Conservation (phyloP, 2,329 filamentous ascomycete species). For the Monosporascus ibericus region DNA sequence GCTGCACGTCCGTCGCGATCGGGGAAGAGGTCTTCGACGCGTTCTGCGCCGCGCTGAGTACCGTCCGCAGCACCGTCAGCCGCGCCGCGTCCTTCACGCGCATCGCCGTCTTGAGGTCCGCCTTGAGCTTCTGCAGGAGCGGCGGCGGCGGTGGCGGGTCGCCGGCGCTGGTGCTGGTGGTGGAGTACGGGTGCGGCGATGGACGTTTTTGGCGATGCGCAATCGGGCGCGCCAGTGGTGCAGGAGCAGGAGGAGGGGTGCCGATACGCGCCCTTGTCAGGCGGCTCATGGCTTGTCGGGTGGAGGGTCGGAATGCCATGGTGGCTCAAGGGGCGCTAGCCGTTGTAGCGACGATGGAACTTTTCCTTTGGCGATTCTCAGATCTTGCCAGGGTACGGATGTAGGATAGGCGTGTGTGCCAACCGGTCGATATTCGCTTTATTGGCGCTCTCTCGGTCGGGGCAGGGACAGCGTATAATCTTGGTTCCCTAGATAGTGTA, state of each 20-base stretch:
- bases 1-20: slow-evolving; percentile 63
- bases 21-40: slow-evolving; percentile 66
- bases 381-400: neutral
- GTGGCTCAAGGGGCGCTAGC: slow-evolving; percentile 1
- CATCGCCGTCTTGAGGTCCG: slow-evolving; percentile 62
- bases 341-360: neutral
- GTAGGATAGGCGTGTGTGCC: neutral
- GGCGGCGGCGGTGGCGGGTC: slow-evolving; percentile 34
- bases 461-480: too few species aligned
- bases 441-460: too few species aligned
- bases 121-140: slow-evolving; percentile 47
- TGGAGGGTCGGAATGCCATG: slow-evolving; percentile 20
- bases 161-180: slow-evolving; percentile 17
- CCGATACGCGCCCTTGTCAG: slow-evolving; percentile 13
- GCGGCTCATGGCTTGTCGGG: slow-evolving; percentile 16
- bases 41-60: slow-evolving; percentile 67
- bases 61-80: slow-evolving; percentile 60
- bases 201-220: slow-evolving; percentile 8
- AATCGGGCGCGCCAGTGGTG: slow-evolving; percentile 5
- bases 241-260: slow-evolving; percentile 1
- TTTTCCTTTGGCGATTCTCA: neutral
- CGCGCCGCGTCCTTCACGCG: slow-evolving; percentile 57
- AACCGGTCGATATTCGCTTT: too few species aligned
- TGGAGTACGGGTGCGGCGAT: slow-evolving; percentile 1
- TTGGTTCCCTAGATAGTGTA: too few species aligned